These are phyloP conservation scores for Penicillium thymicola DNA, from an alignment of 2,329 filamentous ascomycete genomes.

Conservation along the genomic window DNA sequence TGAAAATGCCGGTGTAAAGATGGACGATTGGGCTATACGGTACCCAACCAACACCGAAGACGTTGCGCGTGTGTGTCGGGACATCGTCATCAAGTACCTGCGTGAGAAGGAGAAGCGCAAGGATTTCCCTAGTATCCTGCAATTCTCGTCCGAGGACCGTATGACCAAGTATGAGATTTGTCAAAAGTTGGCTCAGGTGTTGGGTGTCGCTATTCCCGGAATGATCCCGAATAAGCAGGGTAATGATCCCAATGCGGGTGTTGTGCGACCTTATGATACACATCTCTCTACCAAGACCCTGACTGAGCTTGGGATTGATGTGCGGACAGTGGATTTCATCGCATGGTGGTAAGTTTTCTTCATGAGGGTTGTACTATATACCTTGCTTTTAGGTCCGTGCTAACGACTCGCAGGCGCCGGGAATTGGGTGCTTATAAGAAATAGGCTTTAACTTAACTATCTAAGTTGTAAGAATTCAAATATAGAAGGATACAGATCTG, in stretches of 20 bases:
- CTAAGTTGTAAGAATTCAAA: not conserved
- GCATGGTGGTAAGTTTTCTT: conserved; percentile 66
- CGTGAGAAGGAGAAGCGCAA: conserved; percentile 47
- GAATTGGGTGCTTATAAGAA: conserved; percentile 28
- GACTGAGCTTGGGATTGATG: conserved; percentile 69
- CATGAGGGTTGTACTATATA: conserved; percentile 3
- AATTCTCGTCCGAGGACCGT: conserved; percentile 82
- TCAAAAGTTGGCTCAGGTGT: conserved; percentile 70
- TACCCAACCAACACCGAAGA: conserved; percentile 91
- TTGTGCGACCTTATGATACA: conserved; percentile 81
- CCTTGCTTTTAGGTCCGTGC: conserved; percentile 7
- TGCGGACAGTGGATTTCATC: conserved; percentile 70
- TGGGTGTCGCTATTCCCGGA: conserved; percentile 67
- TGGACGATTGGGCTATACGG: conserved; percentile 82
- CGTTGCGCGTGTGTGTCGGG: conserved; percentile 72
- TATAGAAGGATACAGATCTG: not conserved
- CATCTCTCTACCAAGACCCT: conserved; percentile 76
- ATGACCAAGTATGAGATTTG: conserved; percentile 92
- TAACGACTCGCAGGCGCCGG: conserved; percentile 26
- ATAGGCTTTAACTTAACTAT: not conserved
- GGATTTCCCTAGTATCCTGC: conserved; percentile 66
- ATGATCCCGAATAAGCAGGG: conserved; percentile 67
- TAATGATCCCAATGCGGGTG: conserved; percentile 66
- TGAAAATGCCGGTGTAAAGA: conserved; percentile 59
- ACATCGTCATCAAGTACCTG: conserved; percentile 69